phyloP scores from a whole-genome alignment of 1,284 basidiomycete species.

The Heterobasidion annosum region DNA sequence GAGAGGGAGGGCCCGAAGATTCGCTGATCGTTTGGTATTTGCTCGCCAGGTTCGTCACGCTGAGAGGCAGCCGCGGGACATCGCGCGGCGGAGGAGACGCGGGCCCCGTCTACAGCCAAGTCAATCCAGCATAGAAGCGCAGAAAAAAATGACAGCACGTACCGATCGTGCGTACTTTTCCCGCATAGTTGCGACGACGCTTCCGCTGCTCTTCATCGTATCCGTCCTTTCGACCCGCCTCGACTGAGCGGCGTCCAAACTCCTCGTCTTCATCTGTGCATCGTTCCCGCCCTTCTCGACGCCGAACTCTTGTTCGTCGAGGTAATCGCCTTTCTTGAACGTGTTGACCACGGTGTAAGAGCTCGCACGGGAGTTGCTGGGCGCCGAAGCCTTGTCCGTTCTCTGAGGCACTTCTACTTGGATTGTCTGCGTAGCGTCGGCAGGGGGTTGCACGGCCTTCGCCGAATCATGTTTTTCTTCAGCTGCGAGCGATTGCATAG shows the following conservation, averaged over 20 bases:
- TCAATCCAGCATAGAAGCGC: conserved; percentile 2
- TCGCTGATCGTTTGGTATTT: conserved; percentile 38
- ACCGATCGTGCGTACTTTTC: conserved; percentile 53
- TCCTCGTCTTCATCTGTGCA: conserved; percentile 18
- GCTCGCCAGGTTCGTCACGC: conserved; percentile 56
- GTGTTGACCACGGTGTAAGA: conserved; percentile 3
- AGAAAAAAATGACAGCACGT: conserved; percentile 15
- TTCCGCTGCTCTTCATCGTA: conserved; percentile 36
- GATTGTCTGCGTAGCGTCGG: too few species aligned
- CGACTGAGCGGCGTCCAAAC: conserved; percentile 7
- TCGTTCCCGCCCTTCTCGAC: conserved; percentile 11
- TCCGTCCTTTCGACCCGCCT: conserved; percentile 20
- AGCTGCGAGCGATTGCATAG: neutral
- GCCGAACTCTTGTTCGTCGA: conserved; percentile 29
- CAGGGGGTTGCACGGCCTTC: neutral
- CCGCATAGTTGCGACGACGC: conserved; percentile 60
- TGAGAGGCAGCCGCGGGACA: conserved; percentile 48
- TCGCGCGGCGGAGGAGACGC: conserved; percentile 52
- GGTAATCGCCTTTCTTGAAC: conserved; percentile 21
- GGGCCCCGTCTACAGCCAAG: conserved; percentile 31
- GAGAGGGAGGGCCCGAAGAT: neutral
- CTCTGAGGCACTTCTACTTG: neutral
- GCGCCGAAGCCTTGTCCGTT: neutral
- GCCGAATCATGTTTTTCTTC: neutral
- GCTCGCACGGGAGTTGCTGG: conserved; percentile 3